Evolutionary conservation across 306 rosid genomes (phyloP), one percentile per base, ranked within the genome.

Genomic region (Medicago lupulina): DNA sequence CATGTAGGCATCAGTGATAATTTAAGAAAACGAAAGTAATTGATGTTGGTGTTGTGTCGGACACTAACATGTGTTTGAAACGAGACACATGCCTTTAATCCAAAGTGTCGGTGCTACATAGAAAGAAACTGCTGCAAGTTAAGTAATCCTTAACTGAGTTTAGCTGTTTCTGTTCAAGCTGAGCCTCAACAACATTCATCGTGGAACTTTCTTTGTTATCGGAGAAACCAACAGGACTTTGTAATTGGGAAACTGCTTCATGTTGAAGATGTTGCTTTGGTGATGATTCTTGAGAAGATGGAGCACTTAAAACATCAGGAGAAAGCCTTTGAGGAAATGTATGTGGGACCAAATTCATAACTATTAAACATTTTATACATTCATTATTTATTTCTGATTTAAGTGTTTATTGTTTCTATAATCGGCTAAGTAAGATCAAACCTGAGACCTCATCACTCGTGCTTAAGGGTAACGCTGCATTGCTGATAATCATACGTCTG

Each of bases 391-490:
- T 73, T 76, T 78, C 40, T 61, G 61, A 75, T 61, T 58, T 10
- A 68, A 50, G 50, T 67, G 85, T 80, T 57, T 51, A 44, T 12
- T n/a, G 38, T 63, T 76, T 81, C 39, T 54, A 43, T 60, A 69
- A 72, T 79, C 43, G 79, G 81, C 76, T 46, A 54, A 89, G 82
- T 54, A 70, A 82, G 86, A 83, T 85, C 92, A 71, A 88, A 95
- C 98, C 98, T 90, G 97, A 88, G 87, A 84, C 74, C 87, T 85
- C 89, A 67, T 82, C 79, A 50, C 68, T 76, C 38, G 81, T 49
- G 76, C 63, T 15, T 63, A 85, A 72, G 16, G 83, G 81, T 39
- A 86, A 78, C 43, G 80, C 83, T 40, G 79, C 75, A 75, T 76
- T 82, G 46, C 57, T 69, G 74, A 40, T 61, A 70, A 59, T 58